Evolutionary conservation across 106 monocot species (phyloP).

Genomic region (Narthecium ossifragum): DNA sequence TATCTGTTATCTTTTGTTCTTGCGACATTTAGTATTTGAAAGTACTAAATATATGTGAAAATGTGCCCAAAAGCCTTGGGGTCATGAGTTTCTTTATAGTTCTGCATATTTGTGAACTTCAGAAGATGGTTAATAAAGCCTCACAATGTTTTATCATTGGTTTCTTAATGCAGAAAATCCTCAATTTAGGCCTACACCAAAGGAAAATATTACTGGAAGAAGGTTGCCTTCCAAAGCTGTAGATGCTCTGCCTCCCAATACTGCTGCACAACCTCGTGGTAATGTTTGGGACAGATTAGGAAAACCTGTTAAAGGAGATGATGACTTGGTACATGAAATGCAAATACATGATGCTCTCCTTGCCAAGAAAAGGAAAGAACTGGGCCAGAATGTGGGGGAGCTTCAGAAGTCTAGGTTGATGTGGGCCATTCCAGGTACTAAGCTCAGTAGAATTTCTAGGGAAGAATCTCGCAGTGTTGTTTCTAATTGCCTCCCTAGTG

Average conservation of each 20-base stretch:
- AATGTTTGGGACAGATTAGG: slow-evolving; percentile 95
- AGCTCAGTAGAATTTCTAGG: slow-evolving; percentile 1
- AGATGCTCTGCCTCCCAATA: slow-evolving; percentile 17
- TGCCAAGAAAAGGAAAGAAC: slow-evolving; percentile 6
- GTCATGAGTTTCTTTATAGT: too few species aligned
- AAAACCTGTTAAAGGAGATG: slow-evolving; percentile 37
- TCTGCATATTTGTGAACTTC: too few species aligned
- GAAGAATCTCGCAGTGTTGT: background rate
- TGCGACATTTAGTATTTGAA: too few species aligned
- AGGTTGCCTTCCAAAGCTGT: slow-evolving; percentile 20
- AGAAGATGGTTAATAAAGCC: too few species aligned
- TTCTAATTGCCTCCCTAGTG: slow-evolving; percentile 11
- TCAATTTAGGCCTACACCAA: slow-evolving; percentile 1
- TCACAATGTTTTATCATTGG: background rate
- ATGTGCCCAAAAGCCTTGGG: too few species aligned
- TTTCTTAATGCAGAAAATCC: slow-evolving; percentile 40
- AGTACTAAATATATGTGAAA: too few species aligned
- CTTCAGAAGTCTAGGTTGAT: slow-evolving; percentile 18
- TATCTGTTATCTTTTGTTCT: too few species aligned
- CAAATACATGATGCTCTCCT: background rate
- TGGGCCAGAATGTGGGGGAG: slow-evolving; percentile 5
- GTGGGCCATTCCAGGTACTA: slow-evolving; percentile 13
- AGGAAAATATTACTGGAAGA: slow-evolving; percentile 13
- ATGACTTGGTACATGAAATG: slow-evolving; percentile 1
- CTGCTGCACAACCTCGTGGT: slow-evolving; percentile 25